A percentile compares a stretch with the other conserved stretches of the same genome.
These are phyloP conservation scores for Gossypium davidsonii DNA, from an alignment of 441 rosid species.

Conservation along the genomic window DNA sequence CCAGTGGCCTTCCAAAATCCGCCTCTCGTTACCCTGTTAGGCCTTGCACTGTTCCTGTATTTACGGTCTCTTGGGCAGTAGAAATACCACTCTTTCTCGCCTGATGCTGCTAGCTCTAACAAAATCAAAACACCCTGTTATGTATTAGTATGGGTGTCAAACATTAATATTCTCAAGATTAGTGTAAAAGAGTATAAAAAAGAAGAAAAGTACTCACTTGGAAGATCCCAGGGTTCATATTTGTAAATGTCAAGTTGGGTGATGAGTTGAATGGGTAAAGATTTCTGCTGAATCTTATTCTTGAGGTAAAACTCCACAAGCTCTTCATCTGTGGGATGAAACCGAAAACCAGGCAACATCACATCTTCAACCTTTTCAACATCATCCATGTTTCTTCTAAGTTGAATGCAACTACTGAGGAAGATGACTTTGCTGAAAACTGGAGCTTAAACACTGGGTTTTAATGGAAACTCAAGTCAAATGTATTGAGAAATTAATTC, in stretches of 20 bases:
- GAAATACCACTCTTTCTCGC: slow-evolving; percentile 93
- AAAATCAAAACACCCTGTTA: neutral
- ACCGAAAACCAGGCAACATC: slow-evolving; percentile 87
- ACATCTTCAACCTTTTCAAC: slow-evolving; percentile 55
- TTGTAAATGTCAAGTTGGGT: slow-evolving; percentile 88
- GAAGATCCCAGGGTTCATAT: slow-evolving; percentile 95
- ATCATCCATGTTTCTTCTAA: slow-evolving; percentile 38
- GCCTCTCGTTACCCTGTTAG: slow-evolving; percentile 83
- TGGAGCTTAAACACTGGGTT: neutral
- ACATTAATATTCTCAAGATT: too few relatives aligned
- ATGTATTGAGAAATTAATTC: slow-evolving; percentile 4
- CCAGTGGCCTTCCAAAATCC: slow-evolving; percentile 98
- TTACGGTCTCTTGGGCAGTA: slow-evolving; percentile 89
- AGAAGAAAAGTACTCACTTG: slow-evolving; percentile 48
- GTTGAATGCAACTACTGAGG: neutral
- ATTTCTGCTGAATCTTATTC: slow-evolving; percentile 55
- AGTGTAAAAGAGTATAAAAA: neutral
- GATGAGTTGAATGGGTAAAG: slow-evolving; percentile 75
- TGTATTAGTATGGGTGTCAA: too few relatives aligned
- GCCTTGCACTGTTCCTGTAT: slow-evolving; percentile 81
- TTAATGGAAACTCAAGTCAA: slow-evolving; percentile 17
- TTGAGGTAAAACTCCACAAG: slow-evolving; percentile 80
- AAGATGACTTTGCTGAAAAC: neutral
- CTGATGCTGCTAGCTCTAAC: slow-evolving; percentile 55
- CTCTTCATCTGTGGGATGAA: slow-evolving; percentile 94